Conservation (phyloP, 2,329 filamentous ascomycete genomes). For the Hypoxylon sp. region DNA sequence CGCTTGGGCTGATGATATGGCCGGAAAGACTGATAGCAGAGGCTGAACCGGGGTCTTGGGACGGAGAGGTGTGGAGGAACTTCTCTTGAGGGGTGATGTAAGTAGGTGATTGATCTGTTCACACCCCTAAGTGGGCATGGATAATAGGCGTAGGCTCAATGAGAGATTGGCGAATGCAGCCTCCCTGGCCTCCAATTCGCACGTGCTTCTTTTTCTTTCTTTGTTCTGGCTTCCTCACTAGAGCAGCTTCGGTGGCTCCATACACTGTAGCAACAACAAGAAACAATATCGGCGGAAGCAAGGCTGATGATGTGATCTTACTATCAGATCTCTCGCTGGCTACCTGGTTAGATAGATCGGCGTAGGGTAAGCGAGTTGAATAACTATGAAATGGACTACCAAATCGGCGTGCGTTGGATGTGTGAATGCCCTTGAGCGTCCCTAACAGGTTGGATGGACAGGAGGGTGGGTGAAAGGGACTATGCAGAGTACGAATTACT, state of each 20-base stretch:
- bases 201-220: constrained; percentile 42
- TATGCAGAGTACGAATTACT: constrained; percentile 20
- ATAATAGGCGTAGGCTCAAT: constrained; percentile 30
- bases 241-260: constrained; percentile 27
- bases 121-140: constrained; percentile 41
- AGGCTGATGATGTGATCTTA: constrained; percentile 20
- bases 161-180: constrained; percentile 39
- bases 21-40: constrained; percentile 21
- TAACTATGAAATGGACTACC: constrained; percentile 9
- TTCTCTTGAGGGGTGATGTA: constrained; percentile 34
- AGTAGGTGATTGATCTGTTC: constrained; percentile 43
- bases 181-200: constrained; percentile 37
- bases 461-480: constrained; percentile 28
- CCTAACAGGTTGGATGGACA: constrained; percentile 24
- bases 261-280: constrained; percentile 29
- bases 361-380: constrained; percentile 13
- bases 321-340: constrained; percentile 19
- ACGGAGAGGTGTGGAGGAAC: constrained; percentile 31
- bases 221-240: constrained; percentile 40
- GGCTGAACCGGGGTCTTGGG: constrained; percentile 35
- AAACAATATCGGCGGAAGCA: constrained; percentile 24
- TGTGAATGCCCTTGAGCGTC: constrained; percentile 29
- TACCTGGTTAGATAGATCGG: constrained; percentile 11
- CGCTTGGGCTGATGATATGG: constrained; percentile 24
- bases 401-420: constrained; percentile 7